Evolutionary conservation across 305 asterid species (phyloP).

Genomic region (Stenogyne calaminthoides): DNA sequence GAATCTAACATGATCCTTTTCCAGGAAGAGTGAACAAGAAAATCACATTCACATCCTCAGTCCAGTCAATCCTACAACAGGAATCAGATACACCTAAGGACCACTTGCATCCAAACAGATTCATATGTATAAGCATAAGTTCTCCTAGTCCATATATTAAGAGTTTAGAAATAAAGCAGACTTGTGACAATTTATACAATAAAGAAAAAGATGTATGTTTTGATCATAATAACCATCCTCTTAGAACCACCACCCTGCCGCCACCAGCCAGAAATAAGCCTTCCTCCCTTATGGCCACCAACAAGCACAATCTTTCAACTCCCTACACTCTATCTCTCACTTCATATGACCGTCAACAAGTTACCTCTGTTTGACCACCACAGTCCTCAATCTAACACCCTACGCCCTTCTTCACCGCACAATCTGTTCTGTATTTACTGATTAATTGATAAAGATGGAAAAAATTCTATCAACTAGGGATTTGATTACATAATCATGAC

Average conservation of each 20-base stretch:
- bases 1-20: not conserved
- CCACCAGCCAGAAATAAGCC: not conserved
- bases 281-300: not conserved
- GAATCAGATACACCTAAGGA: not conserved
- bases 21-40: not conserved
- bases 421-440: not conserved
- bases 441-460: not conserved
- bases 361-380: not conserved
- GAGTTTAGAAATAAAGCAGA: not conserved
- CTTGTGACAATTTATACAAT: not conserved
- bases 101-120: not conserved
- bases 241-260: not conserved
- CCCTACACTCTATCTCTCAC: not conserved
- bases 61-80: not conserved
- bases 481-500: not conserved
- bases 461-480: not conserved
- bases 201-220: not conserved
- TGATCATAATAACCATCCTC: not conserved
- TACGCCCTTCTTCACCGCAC: not conserved
- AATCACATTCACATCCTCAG: not conserved
- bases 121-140: not conserved
- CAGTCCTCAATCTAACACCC: not conserved
- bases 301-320: not conserved
- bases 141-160: conserved; percentile 3
- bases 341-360: not conserved